A percentile compares a stretch with the other conserved stretches of the same genome.
Conservation (phyloP, 495 filamentous ascomycete genomes). For the Penicillium waksmanii region DNA sequence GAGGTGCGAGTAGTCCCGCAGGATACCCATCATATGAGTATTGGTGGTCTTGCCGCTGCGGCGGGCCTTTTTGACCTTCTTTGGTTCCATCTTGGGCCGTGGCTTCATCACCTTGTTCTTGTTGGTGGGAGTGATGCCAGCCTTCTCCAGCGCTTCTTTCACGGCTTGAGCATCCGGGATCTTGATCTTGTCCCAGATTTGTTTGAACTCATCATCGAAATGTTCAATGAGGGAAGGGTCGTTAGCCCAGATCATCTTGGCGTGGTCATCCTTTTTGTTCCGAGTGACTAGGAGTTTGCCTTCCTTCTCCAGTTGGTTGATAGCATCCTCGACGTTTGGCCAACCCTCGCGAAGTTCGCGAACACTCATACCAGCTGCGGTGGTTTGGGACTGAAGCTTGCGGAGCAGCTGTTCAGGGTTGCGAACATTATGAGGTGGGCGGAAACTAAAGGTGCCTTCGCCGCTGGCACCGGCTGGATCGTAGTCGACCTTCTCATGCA, state of each 20-base stretch:
- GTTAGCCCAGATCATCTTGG: conserved; percentile 87
- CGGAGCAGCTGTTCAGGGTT: conserved; percentile 73
- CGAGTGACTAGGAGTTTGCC: conserved; percentile 81
- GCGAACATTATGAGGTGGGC: conserved; percentile 77
- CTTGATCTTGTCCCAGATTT: conserved; percentile 79
- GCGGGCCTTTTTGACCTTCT: conserved; percentile 66
- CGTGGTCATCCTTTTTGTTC: conserved; percentile 89
- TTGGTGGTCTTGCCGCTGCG: conserved; percentile 87
- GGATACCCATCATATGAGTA: conserved; percentile 84
- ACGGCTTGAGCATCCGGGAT: conserved; percentile 77
- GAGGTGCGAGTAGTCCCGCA: conserved; percentile 79
- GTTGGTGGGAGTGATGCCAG: conserved; percentile 77
- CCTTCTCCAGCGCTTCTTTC: conserved; percentile 70
- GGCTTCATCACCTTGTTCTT: conserved; percentile 67
- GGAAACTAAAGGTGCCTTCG: conserved; percentile 73
- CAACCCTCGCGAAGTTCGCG: conserved; percentile 94
- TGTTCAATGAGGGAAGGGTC: conserved; percentile 73
- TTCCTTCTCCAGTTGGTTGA: conserved; percentile 75
- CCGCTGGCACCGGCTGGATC: conserved; percentile 61
- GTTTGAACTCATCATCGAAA: conserved; percentile 80
- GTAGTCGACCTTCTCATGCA: conserved; percentile 72
- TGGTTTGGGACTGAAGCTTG: conserved; percentile 77
- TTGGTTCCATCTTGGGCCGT: conserved; percentile 57
- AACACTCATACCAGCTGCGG: conserved; percentile 78
- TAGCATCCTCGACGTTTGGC: conserved; percentile 76